Percentiles rank a stretch among this genome's conserved stretches.
Conservation (phyloP, 805 yeast genomes). For the Cyberlindnera japonica region DNA sequence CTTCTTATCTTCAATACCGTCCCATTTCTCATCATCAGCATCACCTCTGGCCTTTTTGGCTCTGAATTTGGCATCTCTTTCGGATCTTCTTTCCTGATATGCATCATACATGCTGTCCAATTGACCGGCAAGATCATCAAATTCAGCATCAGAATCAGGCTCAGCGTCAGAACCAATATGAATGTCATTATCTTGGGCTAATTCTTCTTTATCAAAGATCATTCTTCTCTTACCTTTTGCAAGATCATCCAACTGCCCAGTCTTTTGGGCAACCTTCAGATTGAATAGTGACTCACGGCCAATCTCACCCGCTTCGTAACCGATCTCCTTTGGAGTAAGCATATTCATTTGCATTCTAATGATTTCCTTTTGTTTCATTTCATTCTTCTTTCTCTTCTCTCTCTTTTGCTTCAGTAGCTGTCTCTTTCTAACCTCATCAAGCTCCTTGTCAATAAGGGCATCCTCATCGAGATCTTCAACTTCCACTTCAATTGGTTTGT, state of each 20-base stretch:
- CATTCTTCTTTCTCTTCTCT: conserved; percentile 79
- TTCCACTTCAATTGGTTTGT: conserved; percentile 43
- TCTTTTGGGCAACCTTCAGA: conserved; percentile 78
- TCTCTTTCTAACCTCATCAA: conserved; percentile 66
- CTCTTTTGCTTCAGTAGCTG: conserved; percentile 69
- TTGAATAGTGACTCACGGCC: conserved; percentile 81
- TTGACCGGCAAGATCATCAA: conserved; percentile 73
- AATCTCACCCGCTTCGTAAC: conserved; percentile 82
- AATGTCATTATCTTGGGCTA: conserved; percentile 53
- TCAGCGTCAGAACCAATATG: conserved; percentile 47
- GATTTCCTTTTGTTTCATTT: conserved; percentile 80
- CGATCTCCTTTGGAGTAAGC: conserved; percentile 89
- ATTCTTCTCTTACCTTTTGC: conserved; percentile 71
- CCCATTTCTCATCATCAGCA: conserved; percentile 74
- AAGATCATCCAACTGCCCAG: conserved; percentile 73
- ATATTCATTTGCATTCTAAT: conserved; percentile 93
- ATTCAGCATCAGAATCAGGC: conserved; percentile 44
- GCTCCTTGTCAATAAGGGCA: conserved; percentile 82
- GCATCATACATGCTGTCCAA: conserved; percentile 76
- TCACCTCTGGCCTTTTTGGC: conserved; percentile 76
- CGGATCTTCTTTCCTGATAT: conserved; percentile 64
- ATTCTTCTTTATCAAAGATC: conserved; percentile 55
- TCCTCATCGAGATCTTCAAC: conserved; percentile 79
- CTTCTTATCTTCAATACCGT: conserved; percentile 57
- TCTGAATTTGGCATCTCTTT: conserved; percentile 62